phyloP scores from a whole-genome alignment of 257 asterid species.

The Coffea eugenioides region DNA sequence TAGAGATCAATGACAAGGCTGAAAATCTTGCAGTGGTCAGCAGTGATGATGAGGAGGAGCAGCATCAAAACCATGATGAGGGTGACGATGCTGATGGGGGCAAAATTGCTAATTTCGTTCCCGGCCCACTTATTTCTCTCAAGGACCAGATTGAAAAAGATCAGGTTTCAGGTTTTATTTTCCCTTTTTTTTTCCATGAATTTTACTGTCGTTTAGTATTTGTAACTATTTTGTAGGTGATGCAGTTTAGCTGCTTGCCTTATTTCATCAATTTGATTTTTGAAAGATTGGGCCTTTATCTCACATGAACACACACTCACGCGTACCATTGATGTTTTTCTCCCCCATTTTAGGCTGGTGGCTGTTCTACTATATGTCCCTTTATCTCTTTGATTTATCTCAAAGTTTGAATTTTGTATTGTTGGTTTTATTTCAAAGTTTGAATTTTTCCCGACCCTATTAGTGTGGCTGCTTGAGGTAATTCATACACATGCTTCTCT shows the following conservation, averaged over 20 bases:
- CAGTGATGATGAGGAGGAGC: slow-evolving; percentile 17
- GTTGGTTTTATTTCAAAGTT: neutral
- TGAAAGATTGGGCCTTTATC: neutral
- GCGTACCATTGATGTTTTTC: neutral
- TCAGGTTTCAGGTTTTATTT: slow-evolving; percentile 41
- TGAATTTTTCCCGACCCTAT: neutral
- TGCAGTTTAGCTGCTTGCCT: neutral
- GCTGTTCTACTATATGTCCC: neutral
- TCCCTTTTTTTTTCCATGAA: neutral
- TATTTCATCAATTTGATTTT: neutral
- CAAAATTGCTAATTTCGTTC: slow-evolving; percentile 44
- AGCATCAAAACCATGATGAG: neutral
- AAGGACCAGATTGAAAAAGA: slow-evolving; percentile 76
- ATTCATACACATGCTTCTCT: neutral
- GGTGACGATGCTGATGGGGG: slow-evolving; percentile 7
- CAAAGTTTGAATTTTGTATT: neutral
- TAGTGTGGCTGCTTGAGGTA: neutral
- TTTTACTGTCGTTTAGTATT: neutral
- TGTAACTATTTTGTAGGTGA: neutral
- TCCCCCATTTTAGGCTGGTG: neutral
- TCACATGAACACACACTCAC: too few relatives aligned
- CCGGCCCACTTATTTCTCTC: slow-evolving; percentile 81
- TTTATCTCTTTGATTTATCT: neutral
- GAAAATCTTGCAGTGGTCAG: slow-evolving; percentile 20
- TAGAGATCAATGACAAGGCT: slow-evolving; percentile 23